phyloP scores from a whole-genome alignment of 2,329 filamentous ascomycete species.

The Xenoacremonium recifei region DNA sequence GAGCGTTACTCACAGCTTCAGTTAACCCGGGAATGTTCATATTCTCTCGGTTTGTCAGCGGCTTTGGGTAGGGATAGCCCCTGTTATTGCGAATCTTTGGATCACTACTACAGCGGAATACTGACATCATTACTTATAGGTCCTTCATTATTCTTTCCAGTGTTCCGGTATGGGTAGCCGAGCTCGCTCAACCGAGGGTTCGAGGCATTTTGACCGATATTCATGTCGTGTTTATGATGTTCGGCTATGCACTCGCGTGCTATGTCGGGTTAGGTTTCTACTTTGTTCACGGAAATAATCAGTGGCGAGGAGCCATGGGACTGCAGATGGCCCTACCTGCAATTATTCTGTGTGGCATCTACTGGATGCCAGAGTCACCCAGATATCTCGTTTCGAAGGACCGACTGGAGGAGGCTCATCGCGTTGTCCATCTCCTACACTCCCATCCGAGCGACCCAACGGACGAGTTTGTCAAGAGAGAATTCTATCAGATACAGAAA shows the following conservation, averaged over 20 bases:
- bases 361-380: constrained; percentile 4
- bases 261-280: constrained; percentile 5
- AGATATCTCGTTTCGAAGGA: constrained; percentile 1
- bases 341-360: neutral
- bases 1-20: neutral
- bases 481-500: neutral
- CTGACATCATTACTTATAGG: too few species aligned
- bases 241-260: constrained; percentile 4
- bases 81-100: too few species aligned
- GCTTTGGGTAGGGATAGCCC: too few species aligned
- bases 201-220: constrained; percentile 4
- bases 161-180: constrained; percentile 4
- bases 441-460: neutral
- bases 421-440: neutral
- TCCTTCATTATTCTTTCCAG: constrained; percentile 2
- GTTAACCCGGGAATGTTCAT: constrained; percentile 5
- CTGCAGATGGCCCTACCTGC: constrained; percentile 1
- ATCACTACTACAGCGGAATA: too few species aligned
- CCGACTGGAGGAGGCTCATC: neutral
- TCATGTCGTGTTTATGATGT: constrained; percentile 4
- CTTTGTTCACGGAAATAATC: constrained; percentile 2
- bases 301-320: constrained; percentile 5
- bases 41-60: constrained; percentile 5
- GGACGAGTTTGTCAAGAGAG: neutral
- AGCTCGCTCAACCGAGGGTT: constrained; percentile 1